Percentiles rank a stretch among this genome's conserved stretches.
Conservation (phyloP, 352 stramenopile species). For the Phytophthora aleatoria region DNA sequence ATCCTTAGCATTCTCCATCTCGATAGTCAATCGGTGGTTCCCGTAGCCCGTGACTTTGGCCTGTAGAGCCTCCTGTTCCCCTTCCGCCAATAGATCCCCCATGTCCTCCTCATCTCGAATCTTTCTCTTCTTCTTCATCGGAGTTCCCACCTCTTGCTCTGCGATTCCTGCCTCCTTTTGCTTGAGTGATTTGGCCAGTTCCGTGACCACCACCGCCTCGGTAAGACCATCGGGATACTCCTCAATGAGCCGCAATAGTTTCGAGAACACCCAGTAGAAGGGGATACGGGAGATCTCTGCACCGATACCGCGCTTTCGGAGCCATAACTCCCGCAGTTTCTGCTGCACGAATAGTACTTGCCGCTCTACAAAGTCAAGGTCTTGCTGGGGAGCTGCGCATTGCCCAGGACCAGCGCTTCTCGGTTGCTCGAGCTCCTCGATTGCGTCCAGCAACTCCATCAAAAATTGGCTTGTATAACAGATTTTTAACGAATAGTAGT, state of each 20-base stretch:
- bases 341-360: constrained; percentile 50
- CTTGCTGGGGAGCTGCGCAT: background rate
- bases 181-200: constrained; percentile 54
- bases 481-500: too few species aligned
- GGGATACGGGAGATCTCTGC: constrained; percentile 31
- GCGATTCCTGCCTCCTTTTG: constrained; percentile 28
- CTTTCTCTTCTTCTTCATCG: constrained; percentile 19
- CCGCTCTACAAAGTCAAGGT: constrained; percentile 50
- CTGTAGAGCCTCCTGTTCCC: constrained; percentile 45
- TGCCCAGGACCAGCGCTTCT: background rate
- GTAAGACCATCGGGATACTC: constrained; percentile 77
- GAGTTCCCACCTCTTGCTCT: background rate
- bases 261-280: constrained; percentile 65
- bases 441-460: constrained; percentile 69
- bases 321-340: constrained; percentile 48
- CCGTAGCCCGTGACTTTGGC: constrained; percentile 39
- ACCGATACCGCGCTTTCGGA: constrained; percentile 29
- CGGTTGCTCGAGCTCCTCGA: constrained; percentile 51
- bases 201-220: constrained; percentile 62
- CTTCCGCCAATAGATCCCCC: constrained; percentile 40
- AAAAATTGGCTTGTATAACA: too few species aligned
- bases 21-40: constrained; percentile 47
- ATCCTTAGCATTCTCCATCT: constrained; percentile 29
- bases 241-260: constrained; percentile 57
- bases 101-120: constrained; percentile 40